phyloP scores from a whole-genome alignment of 768 basidiomycete genomes.

The Agrocybe chaxingu region DNA sequence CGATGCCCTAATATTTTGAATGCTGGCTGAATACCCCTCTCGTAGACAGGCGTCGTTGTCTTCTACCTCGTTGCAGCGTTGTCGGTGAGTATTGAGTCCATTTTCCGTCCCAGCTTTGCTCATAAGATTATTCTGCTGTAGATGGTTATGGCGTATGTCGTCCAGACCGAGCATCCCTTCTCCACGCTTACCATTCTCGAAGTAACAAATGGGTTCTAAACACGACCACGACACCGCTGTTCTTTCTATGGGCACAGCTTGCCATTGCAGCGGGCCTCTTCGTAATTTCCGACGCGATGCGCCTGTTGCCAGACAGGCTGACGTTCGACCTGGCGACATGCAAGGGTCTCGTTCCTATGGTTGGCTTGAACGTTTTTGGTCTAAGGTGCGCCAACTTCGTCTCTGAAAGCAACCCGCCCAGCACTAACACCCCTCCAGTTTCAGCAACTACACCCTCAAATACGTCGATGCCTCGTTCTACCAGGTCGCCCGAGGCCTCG shows the following conservation, averaged over 20 bases:
- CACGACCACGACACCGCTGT: constrained; percentile 69
- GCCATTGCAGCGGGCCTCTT: constrained; percentile 78
- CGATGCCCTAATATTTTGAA: not conserved
- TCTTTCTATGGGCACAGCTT: constrained; percentile 83
- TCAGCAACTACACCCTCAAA: constrained; percentile 89
- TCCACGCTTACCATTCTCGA: not conserved
- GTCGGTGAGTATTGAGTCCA: constrained; percentile 53
- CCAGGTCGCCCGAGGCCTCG: constrained; percentile 91
- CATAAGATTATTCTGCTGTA: constrained; percentile 22
- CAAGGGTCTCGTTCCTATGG: constrained; percentile 74
- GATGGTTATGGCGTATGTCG: constrained; percentile 87
- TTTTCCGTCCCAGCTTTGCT: not conserved
- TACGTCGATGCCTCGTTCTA: constrained; percentile 95
- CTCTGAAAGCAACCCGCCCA: not conserved
- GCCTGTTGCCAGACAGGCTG: constrained; percentile 65
- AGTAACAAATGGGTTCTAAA: constrained; percentile 94
- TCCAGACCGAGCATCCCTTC: not conserved
- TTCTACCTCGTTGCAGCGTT: constrained; percentile 91
- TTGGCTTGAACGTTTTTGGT: constrained; percentile 76
- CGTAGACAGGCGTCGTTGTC: constrained; percentile 66
- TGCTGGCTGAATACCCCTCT: constrained; percentile 1
- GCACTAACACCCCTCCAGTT: constrained; percentile 36
- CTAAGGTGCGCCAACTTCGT: constrained; percentile 53
- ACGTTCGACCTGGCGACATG: constrained; percentile 61
- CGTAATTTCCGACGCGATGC: constrained; percentile 54